A percentile compares a stretch with the other conserved stretches of the same genome.
phyloP scores from a whole-genome alignment of 306 rosid species.

The Acmispon strigosus region DNA sequence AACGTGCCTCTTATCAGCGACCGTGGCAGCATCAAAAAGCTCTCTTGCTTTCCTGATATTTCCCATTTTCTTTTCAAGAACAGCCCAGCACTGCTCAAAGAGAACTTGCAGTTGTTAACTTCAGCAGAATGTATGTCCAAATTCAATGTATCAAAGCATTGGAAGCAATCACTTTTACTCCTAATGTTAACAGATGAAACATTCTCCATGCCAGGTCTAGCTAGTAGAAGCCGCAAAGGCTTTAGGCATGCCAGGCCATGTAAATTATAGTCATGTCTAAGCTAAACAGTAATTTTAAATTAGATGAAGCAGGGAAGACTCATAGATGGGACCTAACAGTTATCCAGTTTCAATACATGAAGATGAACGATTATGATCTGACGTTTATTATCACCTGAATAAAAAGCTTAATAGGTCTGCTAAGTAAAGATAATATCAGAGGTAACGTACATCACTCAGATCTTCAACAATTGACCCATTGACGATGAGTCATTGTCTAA shows the following conservation, averaged over 20 bases:
- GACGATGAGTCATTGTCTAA: neutral
- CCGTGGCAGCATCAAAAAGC: slow-evolving; percentile 87
- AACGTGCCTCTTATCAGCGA: slow-evolving; percentile 82
- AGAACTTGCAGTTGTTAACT: slow-evolving; percentile 21
- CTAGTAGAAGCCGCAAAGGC: slow-evolving; percentile 1
- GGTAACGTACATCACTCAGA: neutral
- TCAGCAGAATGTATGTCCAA: neutral
- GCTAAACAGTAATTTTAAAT: neutral
- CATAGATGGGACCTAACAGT: neutral
- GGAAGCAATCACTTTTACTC: neutral
- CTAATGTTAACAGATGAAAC: slow-evolving; percentile 6
- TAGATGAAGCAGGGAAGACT: neutral
- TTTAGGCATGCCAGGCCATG: neutral
- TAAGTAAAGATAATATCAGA: neutral
- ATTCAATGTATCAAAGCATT: neutral
- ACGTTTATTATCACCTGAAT: neutral
- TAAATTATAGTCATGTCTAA: neutral
- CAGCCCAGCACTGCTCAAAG: slow-evolving; percentile 84
- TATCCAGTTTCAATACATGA: neutral
- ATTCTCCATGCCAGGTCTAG: neutral
- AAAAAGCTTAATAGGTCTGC: neutral
- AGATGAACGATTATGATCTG: neutral
- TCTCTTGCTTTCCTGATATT: slow-evolving; percentile 79
- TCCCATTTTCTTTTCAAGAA: slow-evolving; percentile 75
- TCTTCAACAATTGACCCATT: neutral